phyloP scores from a whole-genome alignment of 305 asterid species.

The Rubia tinctorum region DNA sequence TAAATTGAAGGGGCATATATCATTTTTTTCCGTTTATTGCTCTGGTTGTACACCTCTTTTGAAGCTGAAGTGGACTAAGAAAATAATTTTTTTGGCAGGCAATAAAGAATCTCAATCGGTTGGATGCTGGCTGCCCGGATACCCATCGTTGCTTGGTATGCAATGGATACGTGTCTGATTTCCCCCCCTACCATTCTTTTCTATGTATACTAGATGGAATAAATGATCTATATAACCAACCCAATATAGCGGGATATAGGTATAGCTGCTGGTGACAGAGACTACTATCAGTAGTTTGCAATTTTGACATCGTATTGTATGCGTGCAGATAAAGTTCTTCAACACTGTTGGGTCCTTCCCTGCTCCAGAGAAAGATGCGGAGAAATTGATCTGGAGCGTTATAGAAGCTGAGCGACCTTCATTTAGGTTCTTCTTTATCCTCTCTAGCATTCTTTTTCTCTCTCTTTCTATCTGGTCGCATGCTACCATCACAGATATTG shows the following conservation, averaged over 20 bases:
- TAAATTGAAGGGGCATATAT: not conserved
- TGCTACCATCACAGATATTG: constrained; percentile 1
- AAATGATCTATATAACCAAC: not conserved
- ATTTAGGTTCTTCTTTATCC: constrained; percentile 52
- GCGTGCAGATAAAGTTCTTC: constrained; percentile 74
- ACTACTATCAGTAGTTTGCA: not conserved
- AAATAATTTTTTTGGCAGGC: constrained; percentile 51
- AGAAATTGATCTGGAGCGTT: constrained; percentile 79
- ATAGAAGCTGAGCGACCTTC: constrained; percentile 79
- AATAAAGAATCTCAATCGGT: constrained; percentile 69
- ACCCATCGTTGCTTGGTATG: constrained; percentile 96
- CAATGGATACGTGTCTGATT: not conserved
- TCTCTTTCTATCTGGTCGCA: not conserved
- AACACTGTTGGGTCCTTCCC: constrained; percentile 74
- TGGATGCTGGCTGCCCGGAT: constrained; percentile 80
- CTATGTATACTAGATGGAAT: not conserved
- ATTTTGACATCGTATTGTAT: constrained; percentile 11
- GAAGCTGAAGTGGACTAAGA: constrained; percentile 18
- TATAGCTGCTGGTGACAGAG: not conserved
- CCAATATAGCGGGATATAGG: not conserved
- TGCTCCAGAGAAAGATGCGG: constrained; percentile 68
- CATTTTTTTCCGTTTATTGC: not conserved
- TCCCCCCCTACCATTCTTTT: not conserved
- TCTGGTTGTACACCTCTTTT: constrained; percentile 9
- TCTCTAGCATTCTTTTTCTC: not conserved